Base-by-base conservation (phyloP, 139 green algal genomes). In the Monoraphidium neglectum region DNA sequence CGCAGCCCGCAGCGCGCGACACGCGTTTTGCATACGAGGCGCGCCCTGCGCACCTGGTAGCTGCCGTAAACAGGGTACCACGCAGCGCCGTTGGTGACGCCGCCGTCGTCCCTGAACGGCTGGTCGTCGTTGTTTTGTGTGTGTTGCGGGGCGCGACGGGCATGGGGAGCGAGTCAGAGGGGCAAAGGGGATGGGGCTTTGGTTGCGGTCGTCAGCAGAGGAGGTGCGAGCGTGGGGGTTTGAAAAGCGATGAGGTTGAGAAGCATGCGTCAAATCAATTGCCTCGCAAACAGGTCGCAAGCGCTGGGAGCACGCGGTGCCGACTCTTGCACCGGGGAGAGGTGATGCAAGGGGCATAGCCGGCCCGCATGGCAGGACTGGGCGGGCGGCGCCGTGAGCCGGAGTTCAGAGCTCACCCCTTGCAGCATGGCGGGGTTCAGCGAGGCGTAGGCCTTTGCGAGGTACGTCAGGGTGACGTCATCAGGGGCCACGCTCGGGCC, bases 11-110 rank as follows among this genome's bases (percentile, higher is more conserved):
- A 28, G 51, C 18, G 18, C 51, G 21, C 51, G 18, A 21, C 18
- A 60, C 18, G 51, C 51, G 21, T 21, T 60, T 26, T 72, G 36
- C 16, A 51, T 49, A 26, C 32, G 18, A 59, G 13, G 18, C 15
- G 16, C 21, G 26, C 49, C 18, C 40, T 38, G 24, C 74, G 47
- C 28, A 60, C 88, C 84, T 97, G 93, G 88, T 96, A 92, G 79
- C 90, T 87, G 16, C 95, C 93, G 61, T 95, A 96, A 69, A 99
- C 74, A 1, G 93, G 90, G 83, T 98, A 99, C 95, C 95, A 98
- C 36, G 82, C 71, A 0, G 94, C 93, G 24, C 95, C 95, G 67
- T 98, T 98, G 53, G 92, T 97, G 68, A 95, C 93, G 62, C 94
- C 94, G 8, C 79, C 82, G n/a, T n/a, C n/a, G n/a, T n/a, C n/a